A percentile compares a stretch with the other conserved stretches of the same genome.
phyloP scores from a whole-genome alignment of 2,329 filamentous ascomycete species.

The Nigrograna mackinnonii region DNA sequence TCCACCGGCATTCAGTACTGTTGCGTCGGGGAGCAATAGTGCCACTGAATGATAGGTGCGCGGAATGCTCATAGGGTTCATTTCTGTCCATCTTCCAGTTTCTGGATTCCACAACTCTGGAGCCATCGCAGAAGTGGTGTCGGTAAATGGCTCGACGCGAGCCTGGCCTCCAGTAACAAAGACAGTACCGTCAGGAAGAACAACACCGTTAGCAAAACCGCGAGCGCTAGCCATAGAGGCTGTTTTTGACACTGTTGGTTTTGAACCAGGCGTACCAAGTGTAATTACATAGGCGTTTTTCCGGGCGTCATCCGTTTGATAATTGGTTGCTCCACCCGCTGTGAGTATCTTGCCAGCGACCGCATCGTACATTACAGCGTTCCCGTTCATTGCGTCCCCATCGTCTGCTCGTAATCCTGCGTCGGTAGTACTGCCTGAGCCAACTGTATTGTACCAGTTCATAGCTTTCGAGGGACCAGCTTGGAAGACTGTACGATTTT shows the following conservation, averaged over 20 bases:
- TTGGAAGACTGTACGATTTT: slow-evolving; percentile 54
- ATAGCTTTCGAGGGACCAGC: slow-evolving; percentile 58
- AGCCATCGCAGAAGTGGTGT: slow-evolving; percentile 15
- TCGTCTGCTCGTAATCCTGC: slow-evolving; percentile 52
- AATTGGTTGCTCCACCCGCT: slow-evolving; percentile 53
- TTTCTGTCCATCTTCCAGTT: slow-evolving; percentile 20
- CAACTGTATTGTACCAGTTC: slow-evolving; percentile 60
- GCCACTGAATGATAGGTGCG: slow-evolving; percentile 33
- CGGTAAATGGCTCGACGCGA: slow-evolving; percentile 19
- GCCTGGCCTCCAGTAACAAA: slow-evolving; percentile 34
- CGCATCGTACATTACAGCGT: slow-evolving; percentile 62
- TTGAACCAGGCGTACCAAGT: slow-evolving; percentile 37
- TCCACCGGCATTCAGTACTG: slow-evolving; percentile 26
- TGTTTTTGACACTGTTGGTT: slow-evolving; percentile 20
- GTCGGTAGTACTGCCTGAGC: slow-evolving; percentile 42
- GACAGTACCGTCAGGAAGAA: slow-evolving; percentile 39
- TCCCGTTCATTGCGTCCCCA: slow-evolving; percentile 59
- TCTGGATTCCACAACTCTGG: slow-evolving; percentile 30
- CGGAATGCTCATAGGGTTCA: slow-evolving; percentile 23
- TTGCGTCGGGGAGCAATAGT: slow-evolving; percentile 29
- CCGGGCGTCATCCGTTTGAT: slow-evolving; percentile 48
- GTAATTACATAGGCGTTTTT: slow-evolving; percentile 56
- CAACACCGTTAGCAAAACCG: slow-evolving; percentile 28
- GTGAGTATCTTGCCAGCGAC: slow-evolving; percentile 58
- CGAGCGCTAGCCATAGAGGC: slow-evolving; percentile 30